A percentile compares a stretch with the other conserved stretches of the same genome.
These are phyloP conservation scores for Fallopia convolvulus DNA, from an alignment of 148 eudicot genomes.

Conservation along the genomic window DNA sequence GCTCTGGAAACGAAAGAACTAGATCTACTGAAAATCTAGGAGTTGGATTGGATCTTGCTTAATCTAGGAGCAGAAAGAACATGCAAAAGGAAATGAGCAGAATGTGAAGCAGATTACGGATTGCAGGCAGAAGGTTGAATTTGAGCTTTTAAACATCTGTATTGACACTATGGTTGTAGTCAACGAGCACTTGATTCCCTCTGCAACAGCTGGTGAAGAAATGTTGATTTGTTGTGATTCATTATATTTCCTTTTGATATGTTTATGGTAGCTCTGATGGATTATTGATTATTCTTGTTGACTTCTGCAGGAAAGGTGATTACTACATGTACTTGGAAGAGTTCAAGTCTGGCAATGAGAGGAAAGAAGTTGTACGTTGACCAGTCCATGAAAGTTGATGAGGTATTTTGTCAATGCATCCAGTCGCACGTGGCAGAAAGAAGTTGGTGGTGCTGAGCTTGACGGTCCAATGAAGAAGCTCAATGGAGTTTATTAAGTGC, in stretches of 20 bases:
- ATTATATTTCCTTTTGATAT: background rate
- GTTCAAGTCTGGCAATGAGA: constrained; percentile 76
- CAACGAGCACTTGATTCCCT: constrained; percentile 87
- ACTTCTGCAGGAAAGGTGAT: constrained; percentile 85
- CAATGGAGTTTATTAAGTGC: no score
- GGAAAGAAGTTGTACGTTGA: constrained; percentile 90
- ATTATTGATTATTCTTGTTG: constrained; percentile 4
- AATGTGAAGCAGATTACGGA: constrained; percentile 74
- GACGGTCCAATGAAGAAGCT: no score
- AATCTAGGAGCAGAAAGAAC: constrained; percentile 72
- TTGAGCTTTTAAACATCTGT: constrained; percentile 64
- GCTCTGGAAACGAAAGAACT: background rate
- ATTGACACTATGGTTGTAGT: constrained; percentile 73
- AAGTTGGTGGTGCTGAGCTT: no score
- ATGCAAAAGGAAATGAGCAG: constrained; percentile 68
- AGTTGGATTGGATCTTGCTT: background rate
- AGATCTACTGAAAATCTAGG: background rate
- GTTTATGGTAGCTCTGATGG: constrained; percentile 1
- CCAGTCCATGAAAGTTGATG: constrained; percentile 75
- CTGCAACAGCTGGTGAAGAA: constrained; percentile 36
- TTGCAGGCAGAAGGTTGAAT: constrained; percentile 72
- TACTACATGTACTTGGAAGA: constrained; percentile 91
- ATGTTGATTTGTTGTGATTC: background rate
- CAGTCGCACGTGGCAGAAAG: no score
- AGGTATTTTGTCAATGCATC: constrained; percentile 24